A percentile compares a stretch with the other conserved stretches of the same genome.
These are phyloP conservation scores for Metschnikowia proteae DNA, from an alignment of 805 yeast species.

Conservation along the genomic window DNA sequence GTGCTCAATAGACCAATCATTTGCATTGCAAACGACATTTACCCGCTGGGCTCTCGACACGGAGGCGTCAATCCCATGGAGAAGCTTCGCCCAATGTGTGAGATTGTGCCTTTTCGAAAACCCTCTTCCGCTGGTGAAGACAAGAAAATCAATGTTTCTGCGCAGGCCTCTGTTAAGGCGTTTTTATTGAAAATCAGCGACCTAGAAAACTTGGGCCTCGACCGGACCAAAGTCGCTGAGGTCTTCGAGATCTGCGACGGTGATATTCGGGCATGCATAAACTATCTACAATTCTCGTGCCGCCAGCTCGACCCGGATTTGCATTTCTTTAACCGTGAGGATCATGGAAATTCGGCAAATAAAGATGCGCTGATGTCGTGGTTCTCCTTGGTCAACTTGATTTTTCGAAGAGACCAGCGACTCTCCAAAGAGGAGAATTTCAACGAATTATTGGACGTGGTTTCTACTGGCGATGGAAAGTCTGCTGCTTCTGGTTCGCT, in stretches of 20 bases:
- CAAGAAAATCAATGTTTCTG: constrained; percentile 24
- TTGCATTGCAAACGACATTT: constrained; percentile 87
- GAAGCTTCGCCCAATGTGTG: constrained; percentile 67
- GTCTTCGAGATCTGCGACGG: constrained; percentile 70
- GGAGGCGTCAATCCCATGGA: constrained; percentile 55
- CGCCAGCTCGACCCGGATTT: constrained; percentile 15
- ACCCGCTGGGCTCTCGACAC: constrained; percentile 30
- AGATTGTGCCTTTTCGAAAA: constrained; percentile 61
- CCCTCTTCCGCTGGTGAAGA: constrained; percentile 33
- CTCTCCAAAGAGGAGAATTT: constrained; percentile 46
- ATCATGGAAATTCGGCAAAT: constrained; percentile 12
- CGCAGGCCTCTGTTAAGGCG: constrained; percentile 35
- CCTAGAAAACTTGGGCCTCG: constrained; percentile 48
- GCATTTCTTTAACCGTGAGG: constrained; percentile 1
- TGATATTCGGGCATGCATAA: constrained; percentile 82
- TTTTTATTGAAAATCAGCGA: constrained; percentile 47
- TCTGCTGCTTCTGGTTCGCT: constrained; percentile 40
- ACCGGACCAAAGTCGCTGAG: constrained; percentile 53
- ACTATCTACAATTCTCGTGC: constrained; percentile 66
- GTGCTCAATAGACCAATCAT: constrained; percentile 75
- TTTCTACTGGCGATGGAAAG: constrained; percentile 40
- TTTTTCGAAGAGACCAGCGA: constrained; percentile 54
- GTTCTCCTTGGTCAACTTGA: constrained; percentile 58
- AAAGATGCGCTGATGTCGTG: constrained; percentile 67
- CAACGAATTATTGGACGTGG: constrained; percentile 40